phyloP scores from a whole-genome alignment of 176 grass and related monocot species.

The Rhynchospora pubera region DNA sequence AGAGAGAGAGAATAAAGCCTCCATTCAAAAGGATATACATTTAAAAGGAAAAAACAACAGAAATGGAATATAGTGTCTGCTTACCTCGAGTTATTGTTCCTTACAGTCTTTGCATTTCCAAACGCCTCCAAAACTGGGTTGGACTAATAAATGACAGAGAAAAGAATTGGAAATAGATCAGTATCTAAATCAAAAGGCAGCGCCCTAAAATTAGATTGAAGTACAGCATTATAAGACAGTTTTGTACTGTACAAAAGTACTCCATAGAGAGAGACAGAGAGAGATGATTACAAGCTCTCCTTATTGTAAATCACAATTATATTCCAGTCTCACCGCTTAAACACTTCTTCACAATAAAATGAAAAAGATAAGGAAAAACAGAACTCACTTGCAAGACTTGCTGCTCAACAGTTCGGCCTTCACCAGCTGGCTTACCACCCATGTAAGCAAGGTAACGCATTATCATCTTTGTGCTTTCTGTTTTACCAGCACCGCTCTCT shows the following conservation, averaged over 20 bases:
- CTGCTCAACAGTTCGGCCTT: constrained; percentile 76
- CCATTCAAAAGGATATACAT: background rate
- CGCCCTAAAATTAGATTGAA: background rate
- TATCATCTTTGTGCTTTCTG: constrained; percentile 97
- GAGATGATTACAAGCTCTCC: background rate
- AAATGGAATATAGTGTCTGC: background rate
- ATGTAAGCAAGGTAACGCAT: constrained; percentile 97
- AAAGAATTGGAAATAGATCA: background rate
- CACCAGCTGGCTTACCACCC: constrained; percentile 68
- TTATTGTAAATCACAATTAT: background rate
- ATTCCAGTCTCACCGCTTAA: background rate
- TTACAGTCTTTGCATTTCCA: constrained; percentile 98
- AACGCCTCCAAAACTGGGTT: constrained; percentile 99
- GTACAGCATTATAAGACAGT: constrained; percentile 10
- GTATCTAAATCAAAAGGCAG: background rate
- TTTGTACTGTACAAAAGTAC: background rate
- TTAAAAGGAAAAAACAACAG: background rate
- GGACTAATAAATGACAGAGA: constrained; percentile 44
- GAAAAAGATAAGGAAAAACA: background rate
- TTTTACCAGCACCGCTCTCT: constrained; percentile 98
- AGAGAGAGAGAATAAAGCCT: constrained; percentile 20
- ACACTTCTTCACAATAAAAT: constrained; percentile 1
- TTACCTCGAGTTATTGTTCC: constrained; percentile 98
- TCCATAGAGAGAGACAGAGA: background rate
- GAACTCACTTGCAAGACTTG: constrained; percentile 84